Evolutionary conservation across 495 filamentous ascomycete genomes (phyloP), one percentile per base, ranked within the genome.

Genomic region (Jackrogersella multiformis): DNA sequence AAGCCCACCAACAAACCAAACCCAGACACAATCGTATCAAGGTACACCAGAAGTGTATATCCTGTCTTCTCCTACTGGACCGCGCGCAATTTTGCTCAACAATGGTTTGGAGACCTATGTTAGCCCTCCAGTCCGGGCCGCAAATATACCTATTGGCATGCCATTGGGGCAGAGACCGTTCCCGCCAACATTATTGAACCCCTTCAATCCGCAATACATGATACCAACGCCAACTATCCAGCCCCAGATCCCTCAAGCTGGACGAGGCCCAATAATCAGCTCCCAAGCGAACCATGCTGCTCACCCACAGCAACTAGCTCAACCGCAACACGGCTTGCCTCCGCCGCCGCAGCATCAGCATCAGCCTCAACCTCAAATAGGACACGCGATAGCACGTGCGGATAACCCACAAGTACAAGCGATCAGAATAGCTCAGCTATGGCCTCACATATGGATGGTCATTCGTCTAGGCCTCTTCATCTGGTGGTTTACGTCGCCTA

Each of bases 401-500:
- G 73, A 75, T 52, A 79, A 81, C 24, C 76, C 80, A 5, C 80
- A 82, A n/a, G 69, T 80, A 9, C 80, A 78, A 1, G 75, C 80
- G 10, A 72, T 82, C 10, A 45, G 73, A 34, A 35, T 86, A 13
- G 85, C 80, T 13, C 84, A 84, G 44, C 61, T 82, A 35, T 77
- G 86, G 68, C 79, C 88, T 51, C 84, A 87, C 20, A 71, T 95
- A 18, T 96, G 92, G 92, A 82, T 95, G 15, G 77, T 95, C n/a
- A 76, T 92, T 44, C 87, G 92, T 28, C 76, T 97, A 16, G 85
- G 87, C 41, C 83, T 88, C 48, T 92, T 96, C 76, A 86, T 92
- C 34, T 94, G 90, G 80, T 87, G 93, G 75, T 90, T 94, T 63
- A 90, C 89, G 15, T 85, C 87, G 6, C 85, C 87, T n/a, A 85